These are phyloP conservation scores for Trichoderma aggressivum DNA, from an alignment of 2,329 filamentous ascomycete species.

Conservation along the genomic window DNA sequence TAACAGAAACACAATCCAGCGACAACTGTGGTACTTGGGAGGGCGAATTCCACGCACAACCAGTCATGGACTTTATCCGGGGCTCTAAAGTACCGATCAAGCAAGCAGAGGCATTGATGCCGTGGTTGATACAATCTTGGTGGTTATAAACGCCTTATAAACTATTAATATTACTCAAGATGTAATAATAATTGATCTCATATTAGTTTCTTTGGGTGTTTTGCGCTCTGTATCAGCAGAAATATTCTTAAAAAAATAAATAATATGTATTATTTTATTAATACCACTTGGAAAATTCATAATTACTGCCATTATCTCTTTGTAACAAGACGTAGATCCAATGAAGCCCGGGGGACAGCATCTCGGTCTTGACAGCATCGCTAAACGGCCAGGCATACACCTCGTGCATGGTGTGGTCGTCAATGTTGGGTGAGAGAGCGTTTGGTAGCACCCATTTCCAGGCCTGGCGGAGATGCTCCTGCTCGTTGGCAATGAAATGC, in stretches of 20 bases:
- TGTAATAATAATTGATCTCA: not conserved
- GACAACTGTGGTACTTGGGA: not conserved
- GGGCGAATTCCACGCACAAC: not conserved
- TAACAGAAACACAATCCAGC: not conserved
- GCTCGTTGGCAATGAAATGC: slow-evolving; percentile 52
- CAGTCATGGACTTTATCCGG: not conserved
- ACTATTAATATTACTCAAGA: not conserved
- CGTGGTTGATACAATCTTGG: not conserved
- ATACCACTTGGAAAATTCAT: no score
- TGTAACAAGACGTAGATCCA: no score
- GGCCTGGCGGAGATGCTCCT: slow-evolving; percentile 67
- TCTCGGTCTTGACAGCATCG: slow-evolving; percentile 66
- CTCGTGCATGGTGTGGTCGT: slow-evolving; percentile 68
- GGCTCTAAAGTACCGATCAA: not conserved
- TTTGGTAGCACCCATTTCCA: slow-evolving; percentile 74
- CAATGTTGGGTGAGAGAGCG: slow-evolving; percentile 74
- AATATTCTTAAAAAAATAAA: no score
- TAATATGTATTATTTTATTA: no score
- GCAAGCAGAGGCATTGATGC: not conserved
- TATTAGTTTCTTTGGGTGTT: not conserved
- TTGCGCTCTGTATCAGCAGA: no score
- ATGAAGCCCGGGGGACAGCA: no score
- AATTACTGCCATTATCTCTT: no score
- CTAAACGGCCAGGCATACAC: slow-evolving; percentile 79
- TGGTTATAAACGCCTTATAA: not conserved